Conservation (phyloP, 768 basidiomycete species). For the Mycena rosella region DNA sequence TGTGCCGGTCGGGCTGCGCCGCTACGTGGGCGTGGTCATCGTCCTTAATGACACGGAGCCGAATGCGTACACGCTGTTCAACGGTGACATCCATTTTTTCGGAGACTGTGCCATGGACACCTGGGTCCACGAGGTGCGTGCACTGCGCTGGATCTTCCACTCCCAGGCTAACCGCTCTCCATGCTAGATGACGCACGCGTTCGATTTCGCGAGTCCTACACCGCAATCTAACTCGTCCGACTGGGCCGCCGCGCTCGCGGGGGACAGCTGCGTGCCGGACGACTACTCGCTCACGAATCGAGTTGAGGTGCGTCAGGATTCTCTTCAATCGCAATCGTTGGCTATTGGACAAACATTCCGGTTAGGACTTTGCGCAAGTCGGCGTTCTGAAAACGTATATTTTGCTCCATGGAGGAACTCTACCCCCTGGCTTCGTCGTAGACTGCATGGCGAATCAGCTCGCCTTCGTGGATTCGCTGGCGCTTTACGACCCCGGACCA, state of each 20-base stretch:
- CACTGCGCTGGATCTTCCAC: not conserved
- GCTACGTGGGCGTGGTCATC: conserved; percentile 43
- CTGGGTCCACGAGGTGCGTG: conserved; percentile 49
- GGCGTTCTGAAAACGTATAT: conserved; percentile 43
- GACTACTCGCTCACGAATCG: conserved; percentile 42
- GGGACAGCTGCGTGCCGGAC: conserved; percentile 49
- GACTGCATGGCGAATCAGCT: conserved; percentile 49
- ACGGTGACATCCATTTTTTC: conserved; percentile 48
- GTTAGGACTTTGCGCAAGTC: conserved; percentile 49
- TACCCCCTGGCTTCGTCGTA: conserved; percentile 42
- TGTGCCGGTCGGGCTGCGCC: conserved; percentile 48
- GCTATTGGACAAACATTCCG: no score
- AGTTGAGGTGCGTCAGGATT: conserved; percentile 41
- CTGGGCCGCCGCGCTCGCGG: not conserved
- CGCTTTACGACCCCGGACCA: conserved; percentile 40
- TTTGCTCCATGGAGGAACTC: conserved; percentile 38
- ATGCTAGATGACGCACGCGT: conserved; percentile 46
- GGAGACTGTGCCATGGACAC: conserved; percentile 41
- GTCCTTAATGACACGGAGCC: conserved; percentile 18
- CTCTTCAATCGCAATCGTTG: no score
- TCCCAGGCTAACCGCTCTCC: not conserved
- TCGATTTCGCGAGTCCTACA: conserved; percentile 42
- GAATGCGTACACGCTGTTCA: conserved; percentile 49
- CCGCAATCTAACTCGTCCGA: conserved; percentile 32
- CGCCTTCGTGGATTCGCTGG: conserved; percentile 38